Evolutionary conservation across 495 filamentous ascomycete species (phyloP), one percentile per base, ranked within the genome.

Genomic region (Aspergillus conjunctus): DNA sequence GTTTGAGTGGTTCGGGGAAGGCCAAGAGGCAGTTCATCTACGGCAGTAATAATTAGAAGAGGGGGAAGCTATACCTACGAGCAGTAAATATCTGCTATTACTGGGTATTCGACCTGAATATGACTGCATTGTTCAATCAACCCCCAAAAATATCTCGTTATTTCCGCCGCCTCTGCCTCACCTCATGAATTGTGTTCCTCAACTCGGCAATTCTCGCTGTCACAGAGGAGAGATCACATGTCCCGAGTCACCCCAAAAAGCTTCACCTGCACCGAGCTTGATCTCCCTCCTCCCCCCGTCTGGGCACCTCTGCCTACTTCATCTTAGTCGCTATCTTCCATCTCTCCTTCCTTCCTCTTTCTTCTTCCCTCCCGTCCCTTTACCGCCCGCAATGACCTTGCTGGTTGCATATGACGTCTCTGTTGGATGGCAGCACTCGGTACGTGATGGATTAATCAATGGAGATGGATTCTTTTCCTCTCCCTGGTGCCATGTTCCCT

Each of bases 391-490:
- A 67, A 72, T 74, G 71, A 67, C 62, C 67, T 56, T 68, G 64
- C 54, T 60, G 60, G 58, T 57, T 65, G 59, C 65, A 50, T 63
- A 75, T 76, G 73, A 75, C 67, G 69, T 74, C 71, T 68, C 68
- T 76, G 71, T 79, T 85, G 83, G 74, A 86, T 86, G 83, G 83
- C 83, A 80, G 83, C 83, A 65, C 77, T 86, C 78, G 83, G 83
- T 86, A 80, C 59, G 76, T 65, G 54, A 33, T 31, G n/a, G 21
- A 66, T 59, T 48, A 26, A 46, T 48, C 5, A 50, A 26, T 30
- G 15, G 26, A 46, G 18, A 54, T 60, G 22, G 14, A 34, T 37
- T 14, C 12, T 14, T 26, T 26, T 26, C 26, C 26, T 26, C 5
- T 26, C 26, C 26, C 5, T 26, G 26, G 26, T 26, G 26, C 26